phyloP scores from a whole-genome alignment of 2,329 filamentous ascomycete species.

The Phaeosphaeria sp. region DNA sequence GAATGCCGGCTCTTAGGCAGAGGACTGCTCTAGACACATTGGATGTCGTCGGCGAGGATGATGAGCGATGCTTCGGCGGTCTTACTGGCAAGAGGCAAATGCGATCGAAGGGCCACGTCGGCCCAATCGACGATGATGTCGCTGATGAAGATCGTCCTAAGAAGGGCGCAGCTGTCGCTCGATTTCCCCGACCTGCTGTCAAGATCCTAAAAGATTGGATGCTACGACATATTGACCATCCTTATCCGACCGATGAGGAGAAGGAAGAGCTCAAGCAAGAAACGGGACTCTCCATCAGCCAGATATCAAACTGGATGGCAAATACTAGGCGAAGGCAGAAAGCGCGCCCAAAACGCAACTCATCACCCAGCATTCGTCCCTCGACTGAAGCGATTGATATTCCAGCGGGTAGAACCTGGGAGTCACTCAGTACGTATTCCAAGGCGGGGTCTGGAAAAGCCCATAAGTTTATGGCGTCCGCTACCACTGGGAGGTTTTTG shows the following conservation, averaged over 20 bases:
- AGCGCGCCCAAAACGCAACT: conserved; percentile 70
- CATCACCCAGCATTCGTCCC: conserved; percentile 71
- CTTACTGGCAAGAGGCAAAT: conserved; percentile 49
- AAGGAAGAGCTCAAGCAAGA: conserved; percentile 79
- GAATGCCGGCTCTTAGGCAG: conserved; percentile 36
- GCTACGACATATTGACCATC: conserved; percentile 77
- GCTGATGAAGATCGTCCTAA: conserved; percentile 35
- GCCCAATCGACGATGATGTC: conserved; percentile 43
- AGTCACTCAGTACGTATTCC: conserved; percentile 47
- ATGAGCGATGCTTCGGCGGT: conserved; percentile 38
- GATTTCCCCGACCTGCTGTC: conserved; percentile 81
- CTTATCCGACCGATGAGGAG: conserved; percentile 87
- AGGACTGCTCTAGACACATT: conserved; percentile 55
- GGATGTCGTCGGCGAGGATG: conserved; percentile 55
- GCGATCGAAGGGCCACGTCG: conserved; percentile 43
- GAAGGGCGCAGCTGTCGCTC: conserved; percentile 43
- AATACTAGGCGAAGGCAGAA: conserved; percentile 87
- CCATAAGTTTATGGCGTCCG: conserved; percentile 24
- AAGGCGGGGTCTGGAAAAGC: conserved; percentile 17
- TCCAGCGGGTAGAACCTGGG: conserved; percentile 66
- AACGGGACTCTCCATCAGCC: conserved; percentile 81
- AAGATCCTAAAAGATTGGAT: conserved; percentile 87
- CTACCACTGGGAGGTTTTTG: conserved; percentile 26
- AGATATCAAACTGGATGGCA: conserved; percentile 92
- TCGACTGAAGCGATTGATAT: conserved; percentile 75